Conservation (phyloP, 129 eudicot genomes). For the Centella asiatica region DNA sequence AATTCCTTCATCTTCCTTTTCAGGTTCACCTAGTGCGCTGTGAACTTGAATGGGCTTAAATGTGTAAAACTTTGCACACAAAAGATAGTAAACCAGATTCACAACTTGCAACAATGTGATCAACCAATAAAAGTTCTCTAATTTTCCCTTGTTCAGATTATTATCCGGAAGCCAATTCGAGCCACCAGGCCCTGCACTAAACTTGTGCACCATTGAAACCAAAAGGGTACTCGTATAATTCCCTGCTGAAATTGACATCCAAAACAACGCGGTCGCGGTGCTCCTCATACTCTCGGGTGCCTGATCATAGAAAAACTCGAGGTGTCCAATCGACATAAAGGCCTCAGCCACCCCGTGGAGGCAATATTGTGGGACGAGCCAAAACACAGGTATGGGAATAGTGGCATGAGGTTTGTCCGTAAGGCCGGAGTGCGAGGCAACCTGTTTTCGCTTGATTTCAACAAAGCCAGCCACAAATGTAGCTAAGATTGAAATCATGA, state of each 20-base stretch:
- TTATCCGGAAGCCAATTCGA: conserved; percentile 85
- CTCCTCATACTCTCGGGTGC: conserved; percentile 98
- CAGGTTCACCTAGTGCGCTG: conserved; percentile 16
- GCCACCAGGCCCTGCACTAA: conserved; percentile 41
- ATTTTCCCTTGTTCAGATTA: conserved; percentile 63
- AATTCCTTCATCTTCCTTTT: conserved; percentile 25
- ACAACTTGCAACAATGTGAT: conserved; percentile 61
- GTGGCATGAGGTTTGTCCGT: conserved; percentile 29
- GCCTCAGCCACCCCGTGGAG: conserved; percentile 90
- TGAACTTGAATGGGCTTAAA: conserved; percentile 63
- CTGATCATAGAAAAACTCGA: conserved; percentile 89
- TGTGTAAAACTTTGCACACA: conserved; percentile 81
- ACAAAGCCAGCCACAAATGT: conserved; percentile 70
- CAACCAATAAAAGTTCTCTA: conserved; percentile 83
- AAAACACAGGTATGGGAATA: conserved; percentile 62
- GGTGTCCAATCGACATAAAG: conserved; percentile 83
- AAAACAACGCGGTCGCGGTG: conserved; percentile 72
- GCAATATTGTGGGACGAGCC: conserved; percentile 74
- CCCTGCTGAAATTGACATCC: conserved; percentile 75
- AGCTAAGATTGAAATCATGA: conserved; percentile 58
- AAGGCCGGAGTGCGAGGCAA: conserved; percentile 43
- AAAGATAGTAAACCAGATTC: conserved; percentile 55
- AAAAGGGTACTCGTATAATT: conserved; percentile 66
- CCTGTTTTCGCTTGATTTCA: conserved; percentile 55
- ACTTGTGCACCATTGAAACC: conserved; percentile 62